Base-by-base conservation (phyloP, 176 grass and related monocot genomes). In the Metroxylon sagu region DNA sequence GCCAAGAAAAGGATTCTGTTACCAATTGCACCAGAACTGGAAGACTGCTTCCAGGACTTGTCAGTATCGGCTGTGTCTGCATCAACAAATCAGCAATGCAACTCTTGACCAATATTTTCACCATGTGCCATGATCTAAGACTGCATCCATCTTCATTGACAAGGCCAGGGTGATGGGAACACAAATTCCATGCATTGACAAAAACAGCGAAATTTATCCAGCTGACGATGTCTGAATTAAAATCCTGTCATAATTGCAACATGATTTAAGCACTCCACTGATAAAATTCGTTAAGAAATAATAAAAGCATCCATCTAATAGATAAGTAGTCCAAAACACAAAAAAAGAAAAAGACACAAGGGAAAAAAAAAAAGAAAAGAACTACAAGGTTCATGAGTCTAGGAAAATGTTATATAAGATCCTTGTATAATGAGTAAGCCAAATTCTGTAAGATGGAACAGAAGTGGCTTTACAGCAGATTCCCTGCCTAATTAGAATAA, bases 171-270 rank as follows among this genome's bases (percentile, higher is more conserved):
- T 82, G 65, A 14, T 50, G 77, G 58, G 71, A 81, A 64, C 79
- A 78, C 56, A 72, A 79, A 62, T 89, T 98, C 88, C 82, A 89
- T 26, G 94, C 88, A 76, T 98, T 98, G 53, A 92, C 83, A 85
- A 92, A 98, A 53, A 85, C 70, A 50, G 88, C 63, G 56, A 98
- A 98, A 65, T 31, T 92, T 62, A 98, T 85, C 81, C 93, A 98
- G 66, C 82, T 83, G 25, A 98, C 78, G 52, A 85, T 67, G 80
- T 98, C 79, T 63, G 84, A 68, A 70, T 76, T 50, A 12, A 83
- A 87, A 68, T 98, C 94, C 94, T 98, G 79, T 29, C 61, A 67
- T 43, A 43, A 43, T 43, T 43, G 35, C 35, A 43, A 43, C 6
- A 7, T 43, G 1, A 43, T 2, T 43, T 43, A 43, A 43, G 35